Conservation (phyloP, 2,329 filamentous ascomycete species). For the Ceratocystis diversiconidia region DNA sequence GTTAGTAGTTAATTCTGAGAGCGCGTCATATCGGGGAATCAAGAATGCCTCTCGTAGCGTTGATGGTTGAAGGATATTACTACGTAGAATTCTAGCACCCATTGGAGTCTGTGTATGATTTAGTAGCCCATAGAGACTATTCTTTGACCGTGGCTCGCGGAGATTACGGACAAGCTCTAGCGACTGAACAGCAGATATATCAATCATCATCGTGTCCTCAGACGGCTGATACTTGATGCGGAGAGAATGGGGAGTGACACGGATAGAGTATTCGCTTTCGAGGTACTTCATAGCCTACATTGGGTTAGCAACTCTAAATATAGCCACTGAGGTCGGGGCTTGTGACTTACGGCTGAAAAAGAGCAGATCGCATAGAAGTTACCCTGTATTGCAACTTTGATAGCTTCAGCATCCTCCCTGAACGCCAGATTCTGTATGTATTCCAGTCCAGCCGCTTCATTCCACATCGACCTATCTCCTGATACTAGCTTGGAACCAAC, state of each 20-base stretch:
- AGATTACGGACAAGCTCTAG: constrained; percentile 85
- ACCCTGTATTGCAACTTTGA: constrained; percentile 65
- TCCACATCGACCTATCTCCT: constrained; percentile 68
- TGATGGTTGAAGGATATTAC: constrained; percentile 77
- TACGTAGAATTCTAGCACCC: constrained; percentile 70
- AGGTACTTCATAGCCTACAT: constrained; percentile 65
- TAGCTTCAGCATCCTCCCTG: constrained; percentile 60
- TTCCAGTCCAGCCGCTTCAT: constrained; percentile 61
- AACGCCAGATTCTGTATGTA: constrained; percentile 71
- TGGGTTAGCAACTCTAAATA: constrained; percentile 17
- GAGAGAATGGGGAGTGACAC: constrained; percentile 65
- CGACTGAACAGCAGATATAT: constrained; percentile 71
- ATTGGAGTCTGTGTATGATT: constrained; percentile 80
- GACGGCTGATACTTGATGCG: constrained; percentile 77
- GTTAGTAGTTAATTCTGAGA: constrained; percentile 67
- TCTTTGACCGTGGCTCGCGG: constrained; percentile 59
- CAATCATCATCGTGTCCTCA: constrained; percentile 91
- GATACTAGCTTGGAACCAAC: constrained; percentile 43
- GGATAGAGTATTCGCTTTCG: constrained; percentile 51
- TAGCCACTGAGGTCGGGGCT: background rate
- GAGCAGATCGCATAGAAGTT: constrained; percentile 78
- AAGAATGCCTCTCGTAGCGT: constrained; percentile 54
- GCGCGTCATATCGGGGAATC: constrained; percentile 58
- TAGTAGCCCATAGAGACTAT: constrained; percentile 71
- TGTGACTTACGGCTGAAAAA: constrained; percentile 58